Evolutionary conservation across 169 alveolate genomes (phyloP).

Genomic region (Plasmodium cynomolgi): DNA sequence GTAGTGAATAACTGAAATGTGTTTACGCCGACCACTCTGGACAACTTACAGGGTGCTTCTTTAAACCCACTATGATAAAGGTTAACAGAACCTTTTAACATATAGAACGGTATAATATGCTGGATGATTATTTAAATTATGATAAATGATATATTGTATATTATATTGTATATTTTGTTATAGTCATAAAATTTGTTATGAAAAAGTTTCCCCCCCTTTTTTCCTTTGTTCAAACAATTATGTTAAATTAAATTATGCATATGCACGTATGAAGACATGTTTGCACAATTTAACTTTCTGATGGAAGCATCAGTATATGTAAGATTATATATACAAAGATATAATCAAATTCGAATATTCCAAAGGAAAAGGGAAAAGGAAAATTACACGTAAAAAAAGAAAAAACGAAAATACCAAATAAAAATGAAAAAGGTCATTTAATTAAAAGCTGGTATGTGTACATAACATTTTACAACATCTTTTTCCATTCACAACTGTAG

Average conservation of each 20-base stretch:
- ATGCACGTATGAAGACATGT: background rate
- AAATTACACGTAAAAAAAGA: background rate
- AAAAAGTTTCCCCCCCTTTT: background rate
- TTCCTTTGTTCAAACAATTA: background rate
- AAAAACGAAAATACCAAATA: background rate
- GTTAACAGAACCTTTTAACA: background rate
- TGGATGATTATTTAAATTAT: background rate
- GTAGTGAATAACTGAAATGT: background rate
- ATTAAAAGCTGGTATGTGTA: background rate
- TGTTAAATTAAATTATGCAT: background rate
- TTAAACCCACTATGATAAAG: background rate
- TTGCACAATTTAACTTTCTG: background rate
- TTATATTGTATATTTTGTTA: background rate
- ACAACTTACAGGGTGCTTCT: background rate
- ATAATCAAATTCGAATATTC: background rate
- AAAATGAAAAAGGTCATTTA: background rate
- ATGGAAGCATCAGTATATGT: background rate
- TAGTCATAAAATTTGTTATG: background rate
- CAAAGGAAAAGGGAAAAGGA: background rate
- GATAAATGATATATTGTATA: background rate
- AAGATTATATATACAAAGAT: background rate
- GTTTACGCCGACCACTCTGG: background rate
- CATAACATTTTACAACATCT: background rate
- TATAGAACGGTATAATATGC: background rate
- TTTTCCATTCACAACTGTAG: background rate